phyloP scores from a whole-genome alignment of 257 asterid species.

The Rhazya stricta region DNA sequence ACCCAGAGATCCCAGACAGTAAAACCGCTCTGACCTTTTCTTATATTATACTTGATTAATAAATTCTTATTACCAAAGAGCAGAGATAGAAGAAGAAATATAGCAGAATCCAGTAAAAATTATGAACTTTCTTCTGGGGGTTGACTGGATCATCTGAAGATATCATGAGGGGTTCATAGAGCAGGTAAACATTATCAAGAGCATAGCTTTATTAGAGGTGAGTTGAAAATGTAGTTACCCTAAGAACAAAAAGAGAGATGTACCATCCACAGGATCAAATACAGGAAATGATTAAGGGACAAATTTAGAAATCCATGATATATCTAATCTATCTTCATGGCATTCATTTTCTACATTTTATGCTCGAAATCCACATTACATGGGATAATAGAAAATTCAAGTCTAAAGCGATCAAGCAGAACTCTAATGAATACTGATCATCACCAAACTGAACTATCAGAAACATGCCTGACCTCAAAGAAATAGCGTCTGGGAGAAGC shows the following conservation, averaged over 20 bases:
- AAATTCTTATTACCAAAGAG: too few relatives aligned
- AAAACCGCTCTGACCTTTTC: too few relatives aligned
- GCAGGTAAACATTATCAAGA: not conserved
- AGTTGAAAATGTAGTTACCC: too few relatives aligned
- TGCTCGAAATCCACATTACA: not conserved
- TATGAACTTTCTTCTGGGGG: not conserved
- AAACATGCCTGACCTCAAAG: slow-evolving; percentile 64
- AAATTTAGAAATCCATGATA: not conserved
- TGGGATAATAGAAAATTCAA: not conserved
- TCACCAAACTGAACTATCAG: not conserved
- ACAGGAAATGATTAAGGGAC: not conserved
- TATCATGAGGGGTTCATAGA: not conserved
- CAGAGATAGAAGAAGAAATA: not conserved
- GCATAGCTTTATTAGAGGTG: not conserved
- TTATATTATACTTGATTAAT: too few relatives aligned
- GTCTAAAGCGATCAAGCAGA: not conserved
- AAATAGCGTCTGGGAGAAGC: slow-evolving; percentile 90
- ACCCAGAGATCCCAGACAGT: too few relatives aligned
- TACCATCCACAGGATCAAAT: not conserved
- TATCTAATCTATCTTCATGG: not conserved
- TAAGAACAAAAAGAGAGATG: not conserved
- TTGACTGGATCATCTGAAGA: not conserved
- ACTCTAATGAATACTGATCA: not conserved
- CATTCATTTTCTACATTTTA: not conserved
- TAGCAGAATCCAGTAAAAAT: not conserved